These are phyloP conservation scores for Claviceps digitariae DNA, from an alignment of 2,329 filamentous ascomycete genomes.

Conservation along the genomic window DNA sequence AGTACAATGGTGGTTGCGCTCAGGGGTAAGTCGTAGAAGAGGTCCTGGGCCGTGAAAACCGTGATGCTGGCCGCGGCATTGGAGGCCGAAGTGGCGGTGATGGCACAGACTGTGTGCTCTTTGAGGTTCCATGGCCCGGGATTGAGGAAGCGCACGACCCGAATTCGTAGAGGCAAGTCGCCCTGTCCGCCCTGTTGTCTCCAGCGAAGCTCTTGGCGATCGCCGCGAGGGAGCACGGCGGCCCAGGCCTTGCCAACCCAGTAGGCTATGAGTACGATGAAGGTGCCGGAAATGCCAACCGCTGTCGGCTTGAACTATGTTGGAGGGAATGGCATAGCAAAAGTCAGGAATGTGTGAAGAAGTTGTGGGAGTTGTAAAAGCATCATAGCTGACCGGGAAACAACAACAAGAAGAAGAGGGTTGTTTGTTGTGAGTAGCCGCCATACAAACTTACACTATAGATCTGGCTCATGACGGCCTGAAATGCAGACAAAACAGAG, in stretches of 20 bases:
- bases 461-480: conserved; percentile 42
- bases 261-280: conserved; percentile 44
- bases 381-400: not conserved
- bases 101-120: conserved; percentile 39
- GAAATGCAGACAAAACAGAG: conserved; percentile 34
- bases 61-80: conserved; percentile 21
- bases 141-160: conserved; percentile 32
- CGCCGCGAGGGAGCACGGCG: conserved; percentile 27
- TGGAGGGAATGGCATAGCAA: not conserved
- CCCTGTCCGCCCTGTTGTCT: conserved; percentile 25
- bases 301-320: conserved; percentile 37
- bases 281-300: conserved; percentile 35
- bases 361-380: no score
- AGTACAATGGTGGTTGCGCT: conserved; percentile 33
- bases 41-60: conserved; percentile 34
- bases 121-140: conserved; percentile 38
- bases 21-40: conserved; percentile 37
- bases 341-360: not conserved
- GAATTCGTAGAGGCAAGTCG: conserved; percentile 27
- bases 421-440: no score
- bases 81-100: conserved; percentile 40
- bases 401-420: not conserved
- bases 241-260: conserved; percentile 32
- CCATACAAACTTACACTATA: conserved; percentile 26
- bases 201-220: conserved; percentile 34